Evolutionary conservation across 1,139 yeast species (phyloP).

Genomic region (Magnusiomyces paraingens): DNA sequence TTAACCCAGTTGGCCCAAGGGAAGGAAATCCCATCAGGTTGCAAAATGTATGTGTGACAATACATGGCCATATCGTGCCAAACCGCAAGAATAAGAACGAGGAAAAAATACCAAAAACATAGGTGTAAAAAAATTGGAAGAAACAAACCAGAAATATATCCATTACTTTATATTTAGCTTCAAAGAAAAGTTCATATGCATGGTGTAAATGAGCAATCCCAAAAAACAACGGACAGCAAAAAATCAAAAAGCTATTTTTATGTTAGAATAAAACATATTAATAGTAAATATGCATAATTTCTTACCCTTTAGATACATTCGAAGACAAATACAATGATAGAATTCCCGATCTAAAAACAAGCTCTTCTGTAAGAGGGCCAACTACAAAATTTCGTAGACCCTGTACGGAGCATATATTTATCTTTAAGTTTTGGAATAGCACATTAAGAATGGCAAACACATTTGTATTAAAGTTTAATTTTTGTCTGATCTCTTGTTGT

Average conservation of each 20-base stretch:
- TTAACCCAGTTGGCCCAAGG: slow-evolving; percentile 24
- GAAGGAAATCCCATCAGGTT: slow-evolving; percentile 75
- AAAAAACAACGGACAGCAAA: slow-evolving; percentile 62
- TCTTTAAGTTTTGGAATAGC: slow-evolving; percentile 14
- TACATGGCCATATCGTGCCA: slow-evolving; percentile 55
- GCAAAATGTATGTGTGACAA: slow-evolving; percentile 65
- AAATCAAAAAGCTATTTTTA: slow-evolving; percentile 23
- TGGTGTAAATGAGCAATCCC: slow-evolving; percentile 94
- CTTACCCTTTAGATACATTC: slow-evolving; percentile 21
- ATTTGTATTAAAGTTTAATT: neutral
- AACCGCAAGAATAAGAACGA: slow-evolving; percentile 50
- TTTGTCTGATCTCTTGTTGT: slow-evolving; percentile 9
- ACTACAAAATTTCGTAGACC: slow-evolving; percentile 62
- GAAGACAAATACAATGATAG: slow-evolving; percentile 39
- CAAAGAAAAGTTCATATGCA: slow-evolving; percentile 48
- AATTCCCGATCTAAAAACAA: slow-evolving; percentile 65
- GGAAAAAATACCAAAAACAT: slow-evolving; percentile 73
- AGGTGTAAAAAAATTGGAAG: slow-evolving; percentile 67
- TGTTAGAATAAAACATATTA: too few species aligned
- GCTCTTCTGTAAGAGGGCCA: slow-evolving; percentile 87
- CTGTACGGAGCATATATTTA: slow-evolving; percentile 34
- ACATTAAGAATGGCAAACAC: slow-evolving; percentile 17
- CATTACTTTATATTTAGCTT: slow-evolving; percentile 10
- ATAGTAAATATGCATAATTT: too few species aligned
- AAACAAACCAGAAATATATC: slow-evolving; percentile 38